These are phyloP conservation scores for Lenzites betulinus DNA, from an alignment of 768 basidiomycete genomes.

Conservation along the genomic window DNA sequence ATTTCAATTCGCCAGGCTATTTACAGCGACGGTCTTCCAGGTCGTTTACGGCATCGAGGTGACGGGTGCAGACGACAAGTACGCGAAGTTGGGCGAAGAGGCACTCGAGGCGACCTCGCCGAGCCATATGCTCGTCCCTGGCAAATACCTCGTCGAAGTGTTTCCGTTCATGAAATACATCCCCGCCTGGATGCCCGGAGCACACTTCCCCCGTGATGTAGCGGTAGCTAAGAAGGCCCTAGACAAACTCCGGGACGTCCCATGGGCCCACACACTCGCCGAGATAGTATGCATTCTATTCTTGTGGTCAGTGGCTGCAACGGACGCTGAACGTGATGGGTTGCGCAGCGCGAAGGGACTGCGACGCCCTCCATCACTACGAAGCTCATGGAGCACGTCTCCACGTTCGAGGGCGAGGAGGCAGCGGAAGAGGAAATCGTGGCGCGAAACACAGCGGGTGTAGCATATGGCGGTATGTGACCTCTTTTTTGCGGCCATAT, in stretches of 20 bases:
- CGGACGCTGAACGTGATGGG: background rate
- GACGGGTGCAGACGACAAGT: background rate
- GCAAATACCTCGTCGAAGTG: background rate
- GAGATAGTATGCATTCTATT: background rate
- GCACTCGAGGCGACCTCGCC: background rate
- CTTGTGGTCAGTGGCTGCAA: background rate
- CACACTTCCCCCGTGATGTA: constrained; percentile 22
- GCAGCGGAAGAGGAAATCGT: background rate
- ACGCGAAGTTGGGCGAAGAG: background rate
- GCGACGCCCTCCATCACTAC: background rate
- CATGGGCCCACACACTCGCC: background rate
- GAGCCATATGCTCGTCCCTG: background rate
- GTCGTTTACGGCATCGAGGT: background rate
- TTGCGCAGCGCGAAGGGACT: background rate
- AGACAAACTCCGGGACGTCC: background rate
- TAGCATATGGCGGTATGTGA: background rate
- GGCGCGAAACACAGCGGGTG: background rate
- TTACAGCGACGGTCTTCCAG: background rate
- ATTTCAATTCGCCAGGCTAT: background rate
- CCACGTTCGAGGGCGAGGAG: background rate
- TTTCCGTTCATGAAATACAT: constrained; percentile 19
- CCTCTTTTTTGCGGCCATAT: background rate
- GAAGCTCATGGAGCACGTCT: background rate
- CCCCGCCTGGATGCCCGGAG: constrained; percentile 30
- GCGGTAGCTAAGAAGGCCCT: background rate